phyloP scores from a whole-genome alignment of 805 yeast species.

The Clavispora fructus region DNA sequence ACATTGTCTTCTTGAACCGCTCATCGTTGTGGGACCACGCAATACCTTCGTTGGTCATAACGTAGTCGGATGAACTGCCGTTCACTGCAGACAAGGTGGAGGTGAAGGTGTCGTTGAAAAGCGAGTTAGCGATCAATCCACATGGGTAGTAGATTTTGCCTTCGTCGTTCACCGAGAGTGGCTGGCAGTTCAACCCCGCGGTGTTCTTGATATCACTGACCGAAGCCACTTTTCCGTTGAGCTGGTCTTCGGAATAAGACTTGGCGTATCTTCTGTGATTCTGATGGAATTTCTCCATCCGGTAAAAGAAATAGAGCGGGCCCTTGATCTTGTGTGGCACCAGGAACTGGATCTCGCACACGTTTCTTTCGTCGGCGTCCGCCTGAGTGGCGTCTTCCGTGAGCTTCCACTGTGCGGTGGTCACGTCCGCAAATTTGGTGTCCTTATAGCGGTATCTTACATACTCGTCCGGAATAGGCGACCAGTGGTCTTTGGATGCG shows the following conservation, averaged over 20 bases:
- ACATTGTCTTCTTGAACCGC: slow-evolving; percentile 38
- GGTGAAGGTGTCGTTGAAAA: slow-evolving; percentile 67
- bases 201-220: slow-evolving; percentile 30
- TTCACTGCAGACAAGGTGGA: slow-evolving; percentile 32
- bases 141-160: slow-evolving; percentile 70
- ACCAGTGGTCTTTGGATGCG: slow-evolving; percentile 30
- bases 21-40: slow-evolving; percentile 37
- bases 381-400: slow-evolving; percentile 37
- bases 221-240: slow-evolving; percentile 36
- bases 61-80: slow-evolving; percentile 27
- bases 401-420: slow-evolving; percentile 33
- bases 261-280: slow-evolving; percentile 42
- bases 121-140: slow-evolving; percentile 76
- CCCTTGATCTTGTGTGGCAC: slow-evolving; percentile 29
- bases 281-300: slow-evolving; percentile 37
- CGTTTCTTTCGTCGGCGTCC: slow-evolving; percentile 46
- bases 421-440: slow-evolving; percentile 8
- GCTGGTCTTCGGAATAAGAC: slow-evolving; percentile 40
- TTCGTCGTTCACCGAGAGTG: slow-evolving; percentile 27
- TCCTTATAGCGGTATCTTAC: slow-evolving; percentile 32
- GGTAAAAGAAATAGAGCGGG: slow-evolving; percentile 39
- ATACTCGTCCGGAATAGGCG: slow-evolving; percentile 34
- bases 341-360: slow-evolving; percentile 38
- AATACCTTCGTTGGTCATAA: slow-evolving; percentile 34
- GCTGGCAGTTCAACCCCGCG: slow-evolving; percentile 42